These are phyloP conservation scores for Gracilaria domingensis DNA, from an alignment of 23 red algal species.

Conservation along the genomic window DNA sequence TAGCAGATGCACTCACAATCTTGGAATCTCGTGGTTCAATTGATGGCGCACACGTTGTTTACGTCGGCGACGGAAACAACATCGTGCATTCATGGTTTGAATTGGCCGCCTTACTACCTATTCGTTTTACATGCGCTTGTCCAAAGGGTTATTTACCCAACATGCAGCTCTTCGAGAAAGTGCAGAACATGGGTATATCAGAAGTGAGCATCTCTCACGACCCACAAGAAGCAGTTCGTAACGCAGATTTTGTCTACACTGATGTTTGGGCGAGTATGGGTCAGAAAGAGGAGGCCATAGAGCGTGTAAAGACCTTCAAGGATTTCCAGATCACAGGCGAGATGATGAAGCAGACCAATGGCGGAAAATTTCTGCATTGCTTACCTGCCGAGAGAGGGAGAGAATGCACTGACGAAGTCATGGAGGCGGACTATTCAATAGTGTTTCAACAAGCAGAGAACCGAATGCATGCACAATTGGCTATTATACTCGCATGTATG, in stretches of 20 bases:
- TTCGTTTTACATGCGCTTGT: slow-evolving; percentile 94
- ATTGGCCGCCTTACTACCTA: slow-evolving; percentile 68
- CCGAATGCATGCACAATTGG: slow-evolving; percentile 98
- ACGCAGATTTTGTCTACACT: slow-evolving; percentile 96
- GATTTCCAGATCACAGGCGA: slow-evolving; percentile 82
- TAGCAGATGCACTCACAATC: slow-evolving; percentile 97
- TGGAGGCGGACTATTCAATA: slow-evolving; percentile 85
- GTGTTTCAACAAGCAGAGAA: slow-evolving; percentile 99
- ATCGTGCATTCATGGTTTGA: slow-evolving; percentile 99
- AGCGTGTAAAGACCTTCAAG: slow-evolving; percentile 81
- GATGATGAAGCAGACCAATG: slow-evolving; percentile 80
- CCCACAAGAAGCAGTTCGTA: slow-evolving; percentile 67
- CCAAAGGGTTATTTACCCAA: slow-evolving; percentile 89
- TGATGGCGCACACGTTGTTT: slow-evolving; percentile 94
- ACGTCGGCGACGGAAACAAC: slow-evolving; percentile 99
- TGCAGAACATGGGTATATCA: slow-evolving; percentile 47
- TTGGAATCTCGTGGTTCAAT: slow-evolving; percentile 77
- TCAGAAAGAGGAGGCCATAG: slow-evolving; percentile 87
- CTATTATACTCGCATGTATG: slow-evolving; percentile 89
- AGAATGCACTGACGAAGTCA: slow-evolving; percentile 92
- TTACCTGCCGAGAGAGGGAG: slow-evolving; percentile 96
- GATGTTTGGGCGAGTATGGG: slow-evolving; percentile 99
- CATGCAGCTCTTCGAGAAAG: slow-evolving; percentile 55
- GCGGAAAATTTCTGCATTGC: slow-evolving; percentile 88
- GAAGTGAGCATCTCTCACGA: slow-evolving; percentile 72